A percentile compares a stretch with the other conserved stretches of the same genome.
Conservation (phyloP, 2,329 filamentous ascomycete species). For the Alternaria sp. region DNA sequence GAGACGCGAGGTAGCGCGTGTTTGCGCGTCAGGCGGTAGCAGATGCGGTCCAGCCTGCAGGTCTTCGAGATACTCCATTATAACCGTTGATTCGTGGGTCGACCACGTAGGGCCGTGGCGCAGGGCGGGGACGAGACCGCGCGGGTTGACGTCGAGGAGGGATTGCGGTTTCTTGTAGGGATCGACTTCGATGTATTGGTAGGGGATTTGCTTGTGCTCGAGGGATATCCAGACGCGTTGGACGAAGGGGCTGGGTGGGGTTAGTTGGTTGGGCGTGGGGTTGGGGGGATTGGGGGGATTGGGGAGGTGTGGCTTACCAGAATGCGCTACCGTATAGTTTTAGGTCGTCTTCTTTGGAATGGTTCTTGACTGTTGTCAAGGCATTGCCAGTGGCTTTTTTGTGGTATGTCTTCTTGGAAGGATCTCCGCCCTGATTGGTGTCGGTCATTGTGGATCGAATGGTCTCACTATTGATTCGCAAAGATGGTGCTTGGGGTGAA, state of each 20-base stretch:
- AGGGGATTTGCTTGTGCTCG: slow-evolving; percentile 76
- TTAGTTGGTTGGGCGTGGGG: slow-evolving; percentile 21
- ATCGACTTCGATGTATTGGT: slow-evolving; percentile 87
- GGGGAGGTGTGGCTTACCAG: slow-evolving; percentile 62
- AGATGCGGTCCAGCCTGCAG: slow-evolving; percentile 65
- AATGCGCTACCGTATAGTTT: slow-evolving; percentile 85
- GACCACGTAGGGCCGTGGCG: slow-evolving; percentile 77
- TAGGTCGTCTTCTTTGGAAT: slow-evolving; percentile 71
- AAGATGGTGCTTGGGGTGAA: neutral
- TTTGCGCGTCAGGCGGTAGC: slow-evolving; percentile 69
- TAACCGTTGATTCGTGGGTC: slow-evolving; percentile 79
- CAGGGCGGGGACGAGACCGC: slow-evolving; percentile 77
- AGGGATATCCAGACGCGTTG: slow-evolving; percentile 90
- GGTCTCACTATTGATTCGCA: neutral
- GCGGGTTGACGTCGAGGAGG: slow-evolving; percentile 76
- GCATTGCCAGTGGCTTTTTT: slow-evolving; percentile 76
- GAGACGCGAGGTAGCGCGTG: slow-evolving; percentile 75
- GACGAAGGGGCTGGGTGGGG: slow-evolving; percentile 71
- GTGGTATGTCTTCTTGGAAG: slow-evolving; percentile 68
- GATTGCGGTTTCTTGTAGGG: slow-evolving; percentile 75
- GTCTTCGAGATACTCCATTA: slow-evolving; percentile 91
- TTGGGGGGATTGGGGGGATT: slow-evolving; percentile 3
- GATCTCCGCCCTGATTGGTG: slow-evolving; percentile 56
- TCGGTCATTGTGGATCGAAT: slow-evolving; percentile 52
- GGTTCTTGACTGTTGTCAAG: slow-evolving; percentile 70